A percentile compares a stretch with the other conserved stretches of the same genome.
These are phyloP conservation scores for Salvia hispanica DNA, from an alignment of 257 asterid species.

Conservation along the genomic window DNA sequence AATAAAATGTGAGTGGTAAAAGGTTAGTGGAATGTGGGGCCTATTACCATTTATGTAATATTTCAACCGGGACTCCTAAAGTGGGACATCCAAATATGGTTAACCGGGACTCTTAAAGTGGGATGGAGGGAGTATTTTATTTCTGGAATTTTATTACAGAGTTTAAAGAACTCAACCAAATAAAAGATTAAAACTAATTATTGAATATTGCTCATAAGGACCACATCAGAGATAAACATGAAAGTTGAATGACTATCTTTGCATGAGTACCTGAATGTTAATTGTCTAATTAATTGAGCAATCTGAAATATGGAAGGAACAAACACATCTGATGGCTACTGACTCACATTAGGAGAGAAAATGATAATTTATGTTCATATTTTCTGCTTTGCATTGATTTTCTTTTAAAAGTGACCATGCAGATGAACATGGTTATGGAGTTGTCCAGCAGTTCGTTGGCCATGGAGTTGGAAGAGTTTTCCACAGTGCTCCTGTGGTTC, in stretches of 20 bases:
- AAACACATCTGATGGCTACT: conserved; percentile 9
- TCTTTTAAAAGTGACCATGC: conserved; percentile 74
- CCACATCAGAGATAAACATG: not conserved
- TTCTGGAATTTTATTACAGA: not conserved
- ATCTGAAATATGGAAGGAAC: conserved; percentile 13
- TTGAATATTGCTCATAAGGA: not conserved
- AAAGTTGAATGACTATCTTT: not conserved
- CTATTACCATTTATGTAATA: too few species aligned
- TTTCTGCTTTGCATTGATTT: conserved; percentile 34
- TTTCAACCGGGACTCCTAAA: too few species aligned
- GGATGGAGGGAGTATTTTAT: not conserved
- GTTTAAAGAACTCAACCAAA: not conserved
- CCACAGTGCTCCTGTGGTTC: conserved; percentile 88
- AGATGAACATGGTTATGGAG: conserved; percentile 78
- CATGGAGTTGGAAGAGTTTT: conserved; percentile 95
- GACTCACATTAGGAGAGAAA: not conserved
- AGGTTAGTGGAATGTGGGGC: too few species aligned
- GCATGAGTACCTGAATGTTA: not conserved
- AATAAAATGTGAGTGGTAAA: too few species aligned
- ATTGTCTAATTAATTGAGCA: not conserved
- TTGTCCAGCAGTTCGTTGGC: conserved; percentile 91
- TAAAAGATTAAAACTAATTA: not conserved
- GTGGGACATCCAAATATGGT: too few species aligned
- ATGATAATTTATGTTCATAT: conserved; percentile 18
- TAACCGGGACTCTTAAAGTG: too few species aligned